Evolutionary conservation across 2,329 filamentous ascomycete genomes (phyloP), one percentile per base, ranked within the genome.

Genomic region (Claviceps arundinis): DNA sequence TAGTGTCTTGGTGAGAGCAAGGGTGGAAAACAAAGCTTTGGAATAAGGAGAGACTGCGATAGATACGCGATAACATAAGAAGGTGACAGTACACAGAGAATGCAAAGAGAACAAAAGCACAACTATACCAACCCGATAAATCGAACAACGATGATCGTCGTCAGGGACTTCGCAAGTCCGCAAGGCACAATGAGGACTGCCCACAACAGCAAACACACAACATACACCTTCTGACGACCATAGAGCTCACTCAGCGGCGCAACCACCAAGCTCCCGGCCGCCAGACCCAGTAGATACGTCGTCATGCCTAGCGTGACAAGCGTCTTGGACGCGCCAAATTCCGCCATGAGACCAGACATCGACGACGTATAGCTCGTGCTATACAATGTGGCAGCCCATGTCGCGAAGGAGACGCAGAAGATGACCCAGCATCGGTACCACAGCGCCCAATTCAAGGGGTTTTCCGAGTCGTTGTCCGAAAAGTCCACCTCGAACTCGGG

Each of bases 331-430:
- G 80, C 72, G 40, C 74, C 68, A 58, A 89, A 91, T 50, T 87
- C 82, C 14, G 73, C 64, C 60, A 81, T 78, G 65, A 94, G 78
- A 0, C 85, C 82, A 0, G 79, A 76, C 37, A 86, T 79, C 2
- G 82, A 83, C 0, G 82, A 79, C 1, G 87, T 89, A 63, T 93
- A 94, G 50, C 80, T 83, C 0, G 88, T 93, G 47, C 83, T 88
- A 62, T 89, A 88, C 46, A 89, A 63, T 16, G 89, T 82, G n/a
- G 73, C 64, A 19, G 72, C 65, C 73, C 73, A 75, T 1, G 70
- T 71, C 5, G 70, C 68, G 52, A 68, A 73, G 37, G 71, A 73
- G 48, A 75, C 66, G 55, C 61, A 73, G 67, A 70, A 65, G 49
- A 73, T 64, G 50, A 65, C 64, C 68, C 69, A 75, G 46, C 61